Evolutionary conservation across 2,329 filamentous ascomycete genomes (phyloP).

Genomic region (Colletotrichum eremochloae): DNA sequence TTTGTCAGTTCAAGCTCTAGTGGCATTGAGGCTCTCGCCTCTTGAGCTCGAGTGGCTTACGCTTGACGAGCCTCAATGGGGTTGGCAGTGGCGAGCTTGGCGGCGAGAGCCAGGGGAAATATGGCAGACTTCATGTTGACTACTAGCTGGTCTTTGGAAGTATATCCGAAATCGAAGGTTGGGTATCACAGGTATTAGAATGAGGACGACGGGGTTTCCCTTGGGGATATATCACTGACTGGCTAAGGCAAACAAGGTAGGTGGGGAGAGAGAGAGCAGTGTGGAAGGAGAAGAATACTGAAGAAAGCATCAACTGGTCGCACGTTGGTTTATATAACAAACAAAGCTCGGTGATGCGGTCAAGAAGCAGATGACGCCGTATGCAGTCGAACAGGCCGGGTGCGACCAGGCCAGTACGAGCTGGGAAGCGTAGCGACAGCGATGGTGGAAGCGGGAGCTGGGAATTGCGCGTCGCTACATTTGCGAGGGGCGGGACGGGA

Average conservation of each 20-base stretch:
- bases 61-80: slow-evolving; percentile 30
- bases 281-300: background rate
- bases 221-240: slow-evolving; percentile 29
- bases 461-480: slow-evolving; percentile 20
- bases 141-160: background rate
- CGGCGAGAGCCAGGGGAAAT: slow-evolving; percentile 27
- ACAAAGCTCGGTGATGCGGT: slow-evolving; percentile 28
- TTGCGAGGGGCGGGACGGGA: slow-evolving; percentile 16
- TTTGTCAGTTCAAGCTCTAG: slow-evolving; percentile 12
- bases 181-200: slow-evolving; percentile 17
- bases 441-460: slow-evolving; percentile 30
- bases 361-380: slow-evolving; percentile 39
- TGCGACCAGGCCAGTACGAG: slow-evolving; percentile 36
- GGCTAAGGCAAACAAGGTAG: slow-evolving; percentile 23
- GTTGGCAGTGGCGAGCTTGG: slow-evolving; percentile 33
- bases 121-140: slow-evolving; percentile 30
- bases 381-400: slow-evolving; percentile 34
- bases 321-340: slow-evolving; percentile 31
- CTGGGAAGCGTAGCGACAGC: slow-evolving; percentile 30
- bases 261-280: background rate
- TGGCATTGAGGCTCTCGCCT: background rate
- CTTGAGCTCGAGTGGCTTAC: slow-evolving; percentile 16
- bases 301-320: slow-evolving; percentile 1
- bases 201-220: background rate
- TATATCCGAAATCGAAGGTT: background rate